phyloP scores from a whole-genome alignment of 768 basidiomycete species.

The Kwoniella heveanensis region DNA sequence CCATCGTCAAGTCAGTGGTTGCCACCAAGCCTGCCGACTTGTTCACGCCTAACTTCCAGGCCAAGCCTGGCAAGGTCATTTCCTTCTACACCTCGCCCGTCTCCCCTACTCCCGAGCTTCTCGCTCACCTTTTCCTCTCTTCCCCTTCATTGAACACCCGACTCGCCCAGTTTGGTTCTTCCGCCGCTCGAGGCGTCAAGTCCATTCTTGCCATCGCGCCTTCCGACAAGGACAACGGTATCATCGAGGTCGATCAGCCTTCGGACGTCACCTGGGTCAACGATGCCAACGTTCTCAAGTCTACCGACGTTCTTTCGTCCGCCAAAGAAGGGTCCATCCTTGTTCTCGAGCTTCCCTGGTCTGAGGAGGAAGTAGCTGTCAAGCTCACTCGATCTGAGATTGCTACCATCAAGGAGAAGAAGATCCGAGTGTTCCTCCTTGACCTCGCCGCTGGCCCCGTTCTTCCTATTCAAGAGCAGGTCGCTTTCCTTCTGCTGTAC shows the following conservation, averaged over 20 bases:
- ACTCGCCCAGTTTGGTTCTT: constrained; percentile 53
- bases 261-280: constrained; percentile 69
- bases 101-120: constrained; percentile 62
- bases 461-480: constrained; percentile 63
- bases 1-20: constrained; percentile 43
- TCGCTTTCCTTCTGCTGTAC: constrained; percentile 82
- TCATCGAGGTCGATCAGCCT: constrained; percentile 61
- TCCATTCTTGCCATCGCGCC: constrained; percentile 56
- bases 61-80: constrained; percentile 59
- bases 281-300: constrained; percentile 75
- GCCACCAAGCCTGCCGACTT: constrained; percentile 23
- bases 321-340: constrained; percentile 67
- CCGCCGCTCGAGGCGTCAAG: constrained; percentile 55
- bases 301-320: constrained; percentile 70
- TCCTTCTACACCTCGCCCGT: constrained; percentile 67
- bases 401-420: constrained; percentile 61
- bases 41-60: not conserved
- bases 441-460: constrained; percentile 57
- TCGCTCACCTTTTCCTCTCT: constrained; percentile 55
- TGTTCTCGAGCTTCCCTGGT: constrained; percentile 79
- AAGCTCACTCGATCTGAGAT: constrained; percentile 66
- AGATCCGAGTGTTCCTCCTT: constrained; percentile 58
- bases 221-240: constrained; percentile 34
- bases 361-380: constrained; percentile 68
- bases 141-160: constrained; percentile 58